phyloP scores from a whole-genome alignment of 176 grass and related monocot species.

The Avena atlantica region DNA sequence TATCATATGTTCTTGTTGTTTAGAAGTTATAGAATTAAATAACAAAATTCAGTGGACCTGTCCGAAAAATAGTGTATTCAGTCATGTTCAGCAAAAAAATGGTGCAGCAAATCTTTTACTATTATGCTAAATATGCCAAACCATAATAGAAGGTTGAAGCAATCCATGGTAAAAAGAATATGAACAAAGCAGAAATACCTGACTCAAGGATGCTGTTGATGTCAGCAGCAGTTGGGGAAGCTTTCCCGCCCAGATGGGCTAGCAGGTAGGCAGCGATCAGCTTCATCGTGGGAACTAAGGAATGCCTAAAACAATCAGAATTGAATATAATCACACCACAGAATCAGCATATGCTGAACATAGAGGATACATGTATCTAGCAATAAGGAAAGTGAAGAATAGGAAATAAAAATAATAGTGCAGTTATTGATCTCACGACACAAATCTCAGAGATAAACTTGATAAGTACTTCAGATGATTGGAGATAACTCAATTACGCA shows the following conservation, averaged over 20 bases:
- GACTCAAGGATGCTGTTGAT: conserved; percentile 75
- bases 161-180: neutral
- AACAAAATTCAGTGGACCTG: neutral
- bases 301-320: conserved; percentile 16
- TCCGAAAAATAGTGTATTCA: neutral
- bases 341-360: neutral
- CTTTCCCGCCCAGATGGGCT: conserved; percentile 60
- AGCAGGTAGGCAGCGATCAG: conserved; percentile 77
- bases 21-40: neutral
- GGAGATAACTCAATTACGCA: neutral
- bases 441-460: neutral
- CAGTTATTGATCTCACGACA: neutral
- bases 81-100: neutral
- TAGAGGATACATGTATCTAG: neutral
- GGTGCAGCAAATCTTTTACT: neutral
- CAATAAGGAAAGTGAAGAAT: neutral
- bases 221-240: conserved; percentile 59
- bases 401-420: neutral
- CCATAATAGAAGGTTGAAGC: neutral
- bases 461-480: no score
- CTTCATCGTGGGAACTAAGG: conserved; percentile 58
- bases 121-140: neutral
- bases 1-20: neutral
- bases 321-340: neutral
- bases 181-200: conserved; percentile 54